Base-by-base conservation (phyloP, 306 rosid genomes). In the Sicyos edulis region DNA sequence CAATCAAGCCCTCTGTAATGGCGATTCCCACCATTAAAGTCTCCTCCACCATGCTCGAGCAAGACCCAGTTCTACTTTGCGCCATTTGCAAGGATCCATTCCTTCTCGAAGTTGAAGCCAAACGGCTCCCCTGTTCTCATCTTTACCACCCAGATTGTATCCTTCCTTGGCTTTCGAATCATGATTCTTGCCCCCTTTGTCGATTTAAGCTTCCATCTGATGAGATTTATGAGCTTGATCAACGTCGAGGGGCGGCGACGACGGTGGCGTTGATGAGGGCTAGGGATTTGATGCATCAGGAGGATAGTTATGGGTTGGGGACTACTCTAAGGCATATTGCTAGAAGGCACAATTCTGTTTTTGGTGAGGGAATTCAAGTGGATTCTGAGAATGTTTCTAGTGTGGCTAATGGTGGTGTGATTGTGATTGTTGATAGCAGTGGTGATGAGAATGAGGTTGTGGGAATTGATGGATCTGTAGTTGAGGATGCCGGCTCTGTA, bases 151-250 rank as follows among this genome's bases (percentile, higher is more conserved):
- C 86, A 2, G 87, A 88, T 52, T 92, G 96, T 80, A 92, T 92
- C 75, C 84, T 87, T 19, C 97, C 96, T 0, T 92, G 97, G 97
- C 89, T 92, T 10, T 79, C 75, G 0, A 78, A 80, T 22, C 92
- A 82, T 34, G 77, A 81, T 47, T 86, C 97, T 0, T 92, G 97
- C 78, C 97, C 97, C 0, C 80, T 92, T n/a, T 92, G 97, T 54
- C 84, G 97, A 3, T 83, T 82, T 70, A 82, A 84, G 57, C 73
- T 87, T 1, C 81, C 82, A 6, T 45, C 79, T 1, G 78, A 68
- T 8, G 87, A 78, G 7, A 73, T 51, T 61, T 77, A 20, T 20
- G 54, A 59, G 49, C 40, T 9, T 55, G 45, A 50, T 4, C 51
- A 24, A 22, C 16, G 57, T 8, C 52, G 76, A 55, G 73, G 78